Evolutionary conservation across 2,329 filamentous ascomycete genomes (phyloP).

Genomic region (Clonostachys solani): DNA sequence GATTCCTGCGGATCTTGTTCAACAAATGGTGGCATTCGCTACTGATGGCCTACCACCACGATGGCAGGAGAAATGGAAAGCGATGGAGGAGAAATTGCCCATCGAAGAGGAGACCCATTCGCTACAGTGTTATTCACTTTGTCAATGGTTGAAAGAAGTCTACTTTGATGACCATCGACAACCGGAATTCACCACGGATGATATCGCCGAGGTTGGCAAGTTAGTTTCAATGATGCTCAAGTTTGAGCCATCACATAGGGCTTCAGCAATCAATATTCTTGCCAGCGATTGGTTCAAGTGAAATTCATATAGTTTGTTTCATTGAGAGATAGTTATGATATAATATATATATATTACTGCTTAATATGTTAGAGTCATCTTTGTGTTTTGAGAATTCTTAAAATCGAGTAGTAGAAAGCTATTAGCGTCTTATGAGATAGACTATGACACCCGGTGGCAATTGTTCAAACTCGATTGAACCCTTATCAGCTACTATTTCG

Average conservation of each 20-base stretch:
- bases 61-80: slow-evolving; percentile 8
- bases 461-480: too few species aligned
- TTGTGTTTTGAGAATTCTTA: too few species aligned
- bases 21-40: slow-evolving; percentile 9
- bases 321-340: too few species aligned
- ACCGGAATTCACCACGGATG: slow-evolving; percentile 3
- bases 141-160: slow-evolving; percentile 9
- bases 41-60: slow-evolving; percentile 6
- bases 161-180: slow-evolving; percentile 7
- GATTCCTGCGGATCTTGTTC: slow-evolving; percentile 5
- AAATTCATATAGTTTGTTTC: neutral
- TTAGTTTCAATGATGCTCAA: slow-evolving; percentile 7
- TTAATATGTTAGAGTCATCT: too few species aligned
- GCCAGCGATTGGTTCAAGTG: neutral
- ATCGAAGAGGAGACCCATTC: neutral
- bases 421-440: too few species aligned
- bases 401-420: too few species aligned
- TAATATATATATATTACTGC: too few species aligned
- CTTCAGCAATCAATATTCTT: neutral
- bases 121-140: slow-evolving; percentile 1
- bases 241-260: slow-evolving; percentile 10
- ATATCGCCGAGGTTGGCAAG: slow-evolving; percentile 1
- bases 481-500: too few species aligned
- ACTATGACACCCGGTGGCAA: too few species aligned
- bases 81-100: slow-evolving; percentile 1